These are phyloP conservation scores for Paraphaeosphaeria sporulosa DNA, from an alignment of 2,329 filamentous ascomycete genomes.

Conservation along the genomic window DNA sequence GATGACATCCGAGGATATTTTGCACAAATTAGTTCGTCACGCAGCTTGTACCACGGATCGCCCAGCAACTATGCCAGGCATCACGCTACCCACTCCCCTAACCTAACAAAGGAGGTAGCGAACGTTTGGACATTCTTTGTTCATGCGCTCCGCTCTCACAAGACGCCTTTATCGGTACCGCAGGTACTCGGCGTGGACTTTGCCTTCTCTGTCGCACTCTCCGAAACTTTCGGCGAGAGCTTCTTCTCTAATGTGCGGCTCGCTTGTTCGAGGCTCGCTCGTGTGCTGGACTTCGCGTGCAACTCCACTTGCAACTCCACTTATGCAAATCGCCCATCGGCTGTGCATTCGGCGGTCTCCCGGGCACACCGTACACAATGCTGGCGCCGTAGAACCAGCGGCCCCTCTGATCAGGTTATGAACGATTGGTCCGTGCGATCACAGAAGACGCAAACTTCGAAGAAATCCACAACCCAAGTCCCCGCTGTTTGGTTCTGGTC, in stretches of 20 bases:
- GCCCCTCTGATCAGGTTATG: constrained; percentile 33
- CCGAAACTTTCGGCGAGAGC: not conserved
- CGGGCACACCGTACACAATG: constrained; percentile 33
- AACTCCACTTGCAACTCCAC: constrained; percentile 17
- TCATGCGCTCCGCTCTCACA: not conserved
- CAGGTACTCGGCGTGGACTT: not conserved
- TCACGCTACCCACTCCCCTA: constrained; percentile 5
- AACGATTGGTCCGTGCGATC: constrained; percentile 47
- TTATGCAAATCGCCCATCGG: constrained; percentile 32
- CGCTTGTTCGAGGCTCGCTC: not conserved
- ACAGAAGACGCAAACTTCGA: constrained; percentile 33
- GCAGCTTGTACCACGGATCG: constrained; percentile 23
- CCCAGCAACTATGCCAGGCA: constrained; percentile 9
- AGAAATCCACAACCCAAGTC: constrained; percentile 22
- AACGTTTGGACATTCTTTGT: not conserved
- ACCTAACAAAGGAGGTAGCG: constrained; percentile 6
- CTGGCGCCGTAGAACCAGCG: constrained; percentile 37
- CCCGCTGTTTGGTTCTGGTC: constrained; percentile 29
- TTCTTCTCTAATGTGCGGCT: not conserved
- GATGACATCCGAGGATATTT: constrained; percentile 34
- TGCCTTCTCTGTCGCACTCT: not conserved
- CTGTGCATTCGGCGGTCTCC: constrained; percentile 29
- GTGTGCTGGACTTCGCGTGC: constrained; percentile 9
- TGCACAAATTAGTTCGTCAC: constrained; percentile 24
- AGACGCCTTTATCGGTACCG: constrained; percentile 2